These are phyloP conservation scores for Biscogniauxia sp. DNA, from an alignment of 2,329 filamentous ascomycete species.

Conservation along the genomic window DNA sequence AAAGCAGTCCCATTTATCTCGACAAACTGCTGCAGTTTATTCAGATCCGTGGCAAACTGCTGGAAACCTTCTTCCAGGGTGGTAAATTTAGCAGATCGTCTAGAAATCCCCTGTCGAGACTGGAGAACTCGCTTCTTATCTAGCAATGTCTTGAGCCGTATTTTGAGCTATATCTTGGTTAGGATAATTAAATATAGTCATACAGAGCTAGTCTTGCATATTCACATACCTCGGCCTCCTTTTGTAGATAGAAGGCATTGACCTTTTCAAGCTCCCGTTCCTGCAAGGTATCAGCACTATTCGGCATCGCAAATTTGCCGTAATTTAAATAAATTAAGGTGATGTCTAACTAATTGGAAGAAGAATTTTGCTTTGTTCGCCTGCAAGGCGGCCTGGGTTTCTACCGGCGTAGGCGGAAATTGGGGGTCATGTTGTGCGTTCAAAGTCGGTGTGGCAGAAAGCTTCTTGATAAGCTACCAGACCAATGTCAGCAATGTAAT, in stretches of 20 bases:
- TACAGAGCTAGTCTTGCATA: not conserved
- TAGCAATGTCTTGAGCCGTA: slow-evolving; percentile 84
- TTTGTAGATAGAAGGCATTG: slow-evolving; percentile 96
- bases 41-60: slow-evolving; percentile 93
- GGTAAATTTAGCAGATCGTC: slow-evolving; percentile 89
- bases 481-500: slow-evolving; percentile 33
- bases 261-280: slow-evolving; percentile 98
- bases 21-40: slow-evolving; percentile 98
- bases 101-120: slow-evolving; percentile 74
- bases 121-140: slow-evolving; percentile 95
- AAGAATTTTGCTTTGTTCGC: slow-evolving; percentile 99
- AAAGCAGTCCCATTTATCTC: slow-evolving; percentile 97
- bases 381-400: slow-evolving; percentile 86
- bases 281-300: slow-evolving; percentile 51
- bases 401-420: slow-evolving; percentile 48
- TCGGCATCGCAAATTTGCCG: not conserved
- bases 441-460: slow-evolving; percentile 86
- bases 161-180: slow-evolving; percentile 66
- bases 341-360: slow-evolving; percentile 77
- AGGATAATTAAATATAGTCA: not conserved
- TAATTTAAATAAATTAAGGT: not conserved
- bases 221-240: slow-evolving; percentile 83
- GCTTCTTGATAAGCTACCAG: slow-evolving; percentile 90
- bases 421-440: slow-evolving; percentile 68
- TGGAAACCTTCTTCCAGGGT: slow-evolving; percentile 95